Evolutionary conservation across 2,329 filamentous ascomycete species (phyloP), one percentile per base, ranked within the genome.

Genomic region (Calonectria pseudoturangicola): DNA sequence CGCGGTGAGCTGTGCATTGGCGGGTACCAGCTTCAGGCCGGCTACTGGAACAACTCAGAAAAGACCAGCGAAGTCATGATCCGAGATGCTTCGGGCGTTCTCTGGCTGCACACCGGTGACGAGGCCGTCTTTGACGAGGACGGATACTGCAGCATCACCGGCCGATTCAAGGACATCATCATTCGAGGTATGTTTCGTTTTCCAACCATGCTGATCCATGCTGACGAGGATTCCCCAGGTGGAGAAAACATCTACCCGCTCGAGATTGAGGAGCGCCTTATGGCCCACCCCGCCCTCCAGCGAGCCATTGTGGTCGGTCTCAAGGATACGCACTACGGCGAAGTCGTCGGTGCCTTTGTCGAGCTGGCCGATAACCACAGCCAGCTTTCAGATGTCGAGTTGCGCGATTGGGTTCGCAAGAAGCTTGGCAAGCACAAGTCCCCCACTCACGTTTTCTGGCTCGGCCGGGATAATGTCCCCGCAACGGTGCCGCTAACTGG

Each of bases 91-190:
- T 84, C 87, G 0, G 88, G 89, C 0, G 84, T 89, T 25, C 77
- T 92, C 72, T 95, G 93, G 92, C 85, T 83, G 74, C 89, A 91
- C 74, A 94, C 93, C 0, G 93, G 93, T 0, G 93, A 96, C 79
- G 89, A 94, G 74, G 89, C 94, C 41, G 87, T 92, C 8, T 91
- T 92, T 70, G 93, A 95, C 71, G 89, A 91, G 41, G 84, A 91
- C 10, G 93, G 93, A 0, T 94, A 94, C 80, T 94, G 93, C 76
- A 88, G 87, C 8, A 95, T 95, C 76, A 95, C 93, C 0, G 93
- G 93, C 0, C 87, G 93, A 25, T 94, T 94, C 84, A 95, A 95
- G 84, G 93, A 95, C 72, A 94, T 95, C 43, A 94, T 95, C 71
- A 95, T 95, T 73, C 87, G 93, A 78, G 93, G 92, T 88, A 78